phyloP scores from a whole-genome alignment of 1,284 basidiomycete species.

The Ustilago cynodontis region DNA sequence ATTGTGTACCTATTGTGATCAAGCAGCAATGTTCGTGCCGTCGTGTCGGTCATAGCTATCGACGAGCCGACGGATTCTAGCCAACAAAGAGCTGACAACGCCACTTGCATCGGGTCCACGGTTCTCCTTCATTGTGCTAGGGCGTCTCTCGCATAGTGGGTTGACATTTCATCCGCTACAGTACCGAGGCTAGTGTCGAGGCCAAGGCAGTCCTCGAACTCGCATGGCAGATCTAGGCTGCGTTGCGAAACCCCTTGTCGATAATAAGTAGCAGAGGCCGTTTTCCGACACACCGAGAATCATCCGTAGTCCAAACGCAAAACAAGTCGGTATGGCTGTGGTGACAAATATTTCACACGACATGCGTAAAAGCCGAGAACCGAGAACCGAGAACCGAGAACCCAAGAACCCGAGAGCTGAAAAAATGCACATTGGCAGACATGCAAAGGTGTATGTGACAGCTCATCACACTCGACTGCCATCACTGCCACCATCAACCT shows the following conservation, averaged over 20 bases:
- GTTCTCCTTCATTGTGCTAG: no score
- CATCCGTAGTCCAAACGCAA: background rate
- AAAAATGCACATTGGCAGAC: no score
- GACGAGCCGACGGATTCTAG: background rate
- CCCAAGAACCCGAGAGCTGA: no score
- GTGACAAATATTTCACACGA: no score
- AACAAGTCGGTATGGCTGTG: background rate
- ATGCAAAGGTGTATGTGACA: no score
- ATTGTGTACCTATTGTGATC: no score
- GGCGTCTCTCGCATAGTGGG: background rate
- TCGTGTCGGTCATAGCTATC: background rate
- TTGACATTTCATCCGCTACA: background rate
- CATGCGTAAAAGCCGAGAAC: no score
- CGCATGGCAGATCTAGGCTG: background rate
- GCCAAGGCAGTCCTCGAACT: background rate
- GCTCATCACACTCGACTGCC: no score
- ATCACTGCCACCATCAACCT: no score
- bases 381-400: no score
- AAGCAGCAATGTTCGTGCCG: no score
- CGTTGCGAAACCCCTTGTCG: no score
- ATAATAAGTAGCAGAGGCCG: background rate
- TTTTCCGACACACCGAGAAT: slow-evolving; percentile 6
- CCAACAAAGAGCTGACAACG: background rate
- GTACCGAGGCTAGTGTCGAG: background rate
- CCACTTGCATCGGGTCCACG: background rate